A percentile compares a stretch with the other conserved stretches of the same genome.
These are phyloP conservation scores for Knoxdaviesia proteae DNA, from an alignment of 2,329 filamentous ascomycete species.

Conservation along the genomic window DNA sequence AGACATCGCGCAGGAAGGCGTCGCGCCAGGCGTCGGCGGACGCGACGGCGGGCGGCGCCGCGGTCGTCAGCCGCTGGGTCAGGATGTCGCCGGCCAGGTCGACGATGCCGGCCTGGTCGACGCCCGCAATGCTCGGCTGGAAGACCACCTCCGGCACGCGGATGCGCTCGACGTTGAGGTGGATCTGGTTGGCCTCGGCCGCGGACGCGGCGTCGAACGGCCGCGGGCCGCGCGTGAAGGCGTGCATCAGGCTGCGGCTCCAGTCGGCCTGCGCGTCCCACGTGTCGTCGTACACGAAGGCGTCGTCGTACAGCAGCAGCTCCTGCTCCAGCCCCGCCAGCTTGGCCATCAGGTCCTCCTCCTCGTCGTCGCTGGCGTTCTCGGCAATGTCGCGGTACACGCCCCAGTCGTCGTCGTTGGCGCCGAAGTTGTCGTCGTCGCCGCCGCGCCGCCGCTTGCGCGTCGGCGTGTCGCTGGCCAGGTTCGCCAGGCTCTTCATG, in stretches of 20 bases:
- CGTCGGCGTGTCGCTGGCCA: constrained; percentile 69
- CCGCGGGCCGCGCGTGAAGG: constrained; percentile 71
- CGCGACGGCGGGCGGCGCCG: constrained; percentile 14
- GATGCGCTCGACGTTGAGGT: constrained; percentile 92
- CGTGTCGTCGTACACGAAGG: constrained; percentile 82
- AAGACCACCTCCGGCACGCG: constrained; percentile 86
- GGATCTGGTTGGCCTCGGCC: constrained; percentile 64
- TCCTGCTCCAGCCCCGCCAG: constrained; percentile 67
- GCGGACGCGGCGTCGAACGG: constrained; percentile 68
- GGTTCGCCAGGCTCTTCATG: constrained; percentile 94
- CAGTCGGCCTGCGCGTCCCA: constrained; percentile 85
- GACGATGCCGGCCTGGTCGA: constrained; percentile 83
- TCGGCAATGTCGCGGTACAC: constrained; percentile 87
- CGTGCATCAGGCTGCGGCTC: constrained; percentile 79
- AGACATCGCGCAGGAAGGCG: constrained; percentile 65
- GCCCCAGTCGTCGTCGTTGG: constrained; percentile 94
- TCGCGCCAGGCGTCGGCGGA: constrained; percentile 20
- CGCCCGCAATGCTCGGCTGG: constrained; percentile 73
- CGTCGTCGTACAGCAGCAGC: constrained; percentile 65
- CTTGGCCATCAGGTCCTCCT: constrained; percentile 59
- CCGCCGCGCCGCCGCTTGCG: constrained; percentile 72
- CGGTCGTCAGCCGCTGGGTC: constrained; percentile 50
- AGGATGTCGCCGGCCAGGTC: constrained; percentile 86
- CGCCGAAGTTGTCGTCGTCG: constrained; percentile 91
- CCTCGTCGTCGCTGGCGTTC: constrained; percentile 64